Evolutionary conservation across 202 grass and related monocot genomes (phyloP).

Genomic region (Bolboschoenoplectus hybrid): DNA sequence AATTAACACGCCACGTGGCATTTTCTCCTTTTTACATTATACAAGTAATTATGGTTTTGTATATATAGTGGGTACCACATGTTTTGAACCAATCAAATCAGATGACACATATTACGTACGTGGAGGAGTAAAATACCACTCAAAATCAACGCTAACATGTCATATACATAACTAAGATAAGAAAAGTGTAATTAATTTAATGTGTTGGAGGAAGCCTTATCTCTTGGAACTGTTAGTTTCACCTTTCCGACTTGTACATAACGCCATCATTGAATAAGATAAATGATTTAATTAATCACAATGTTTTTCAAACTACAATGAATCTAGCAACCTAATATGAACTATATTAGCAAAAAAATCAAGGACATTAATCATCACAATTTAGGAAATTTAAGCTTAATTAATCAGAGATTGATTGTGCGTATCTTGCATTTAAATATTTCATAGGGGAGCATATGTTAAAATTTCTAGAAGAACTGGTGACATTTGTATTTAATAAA

Average conservation of each 20-base stretch:
- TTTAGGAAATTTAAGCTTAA: neutral
- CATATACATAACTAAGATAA: neutral
- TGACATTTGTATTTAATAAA: neutral
- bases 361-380: neutral
- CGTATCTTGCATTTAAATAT: neutral
- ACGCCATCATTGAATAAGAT: conserved; percentile 16
- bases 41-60: neutral
- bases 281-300: conserved; percentile 3
- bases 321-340: neutral
- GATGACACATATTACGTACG: conserved; percentile 28
- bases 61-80: neutral
- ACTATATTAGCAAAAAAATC: neutral
- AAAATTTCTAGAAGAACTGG: neutral
- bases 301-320: neutral
- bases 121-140: conserved; percentile 2
- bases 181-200: conserved; percentile 5
- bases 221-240: conserved; percentile 25
- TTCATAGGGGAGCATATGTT: neutral
- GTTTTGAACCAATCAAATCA: conserved; percentile 39
- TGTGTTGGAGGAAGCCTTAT: conserved; percentile 18
- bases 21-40: neutral
- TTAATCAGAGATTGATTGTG: neutral
- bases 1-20: neutral
- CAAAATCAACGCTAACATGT: conserved; percentile 9
- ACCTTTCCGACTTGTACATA: neutral